phyloP scores from a whole-genome alignment of 1,139 yeast genomes.

The Pichia inconspicua region DNA sequence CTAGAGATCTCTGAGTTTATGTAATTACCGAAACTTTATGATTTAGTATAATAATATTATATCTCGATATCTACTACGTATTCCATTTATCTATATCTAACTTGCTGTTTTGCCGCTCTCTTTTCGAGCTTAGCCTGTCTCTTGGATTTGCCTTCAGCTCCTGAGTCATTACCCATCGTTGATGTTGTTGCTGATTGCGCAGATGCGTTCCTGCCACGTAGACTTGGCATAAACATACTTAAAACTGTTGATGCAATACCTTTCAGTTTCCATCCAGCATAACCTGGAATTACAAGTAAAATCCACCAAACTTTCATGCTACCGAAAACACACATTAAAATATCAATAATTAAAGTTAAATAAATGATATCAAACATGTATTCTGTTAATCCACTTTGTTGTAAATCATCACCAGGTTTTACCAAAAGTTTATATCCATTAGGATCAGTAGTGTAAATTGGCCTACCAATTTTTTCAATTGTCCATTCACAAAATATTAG shows the following conservation, averaged over 20 bases:
- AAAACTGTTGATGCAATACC: slow-evolving; percentile 28
- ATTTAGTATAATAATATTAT: no score
- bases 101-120: slow-evolving; percentile 24
- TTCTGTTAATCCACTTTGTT: slow-evolving; percentile 63
- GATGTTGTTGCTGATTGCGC: not conserved
- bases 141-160: slow-evolving; percentile 31
- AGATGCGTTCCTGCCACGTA: slow-evolving; percentile 2
- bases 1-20: no score
- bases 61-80: no score
- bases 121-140: slow-evolving; percentile 44
- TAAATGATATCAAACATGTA: slow-evolving; percentile 71
- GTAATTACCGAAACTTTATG: no score
- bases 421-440: slow-evolving; percentile 35
- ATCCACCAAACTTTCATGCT: slow-evolving; percentile 57
- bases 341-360: slow-evolving; percentile 55
- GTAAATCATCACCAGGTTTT: slow-evolving; percentile 57
- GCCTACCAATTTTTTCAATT: slow-evolving; percentile 63
- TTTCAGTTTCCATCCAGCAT: slow-evolving; percentile 48
- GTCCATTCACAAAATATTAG: slow-evolving; percentile 46
- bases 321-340: slow-evolving; percentile 49
- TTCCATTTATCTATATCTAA: slow-evolving; percentile 4
- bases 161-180: not conserved
- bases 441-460: slow-evolving; percentile 34
- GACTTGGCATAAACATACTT: slow-evolving; percentile 23
- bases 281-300: slow-evolving; percentile 41